Base-by-base conservation (phyloP, 768 basidiomycete genomes). In the Lactarius sanguifluus region DNA sequence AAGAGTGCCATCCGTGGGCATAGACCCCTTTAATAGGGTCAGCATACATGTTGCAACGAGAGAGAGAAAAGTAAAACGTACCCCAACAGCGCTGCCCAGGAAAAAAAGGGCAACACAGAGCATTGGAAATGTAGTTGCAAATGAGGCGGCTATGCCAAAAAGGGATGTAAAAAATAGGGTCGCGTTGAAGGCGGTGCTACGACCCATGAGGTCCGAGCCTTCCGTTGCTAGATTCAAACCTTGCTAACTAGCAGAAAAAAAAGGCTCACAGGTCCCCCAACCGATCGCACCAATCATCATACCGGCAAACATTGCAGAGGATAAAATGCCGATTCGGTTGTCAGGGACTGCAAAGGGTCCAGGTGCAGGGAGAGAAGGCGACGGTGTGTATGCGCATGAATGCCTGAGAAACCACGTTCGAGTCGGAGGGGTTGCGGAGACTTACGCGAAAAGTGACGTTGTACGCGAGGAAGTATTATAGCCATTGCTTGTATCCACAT, bases 1-100 rank as follows among this genome's bases (percentile, higher is more conserved):
- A 4, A 96, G 85, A 0, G 94, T 98, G 7, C 96, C 95, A 71
- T 98, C 96, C 0, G 96, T 98, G 1, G 96, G 96, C 94, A 98
- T 96, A 52, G 93, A 89, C 47, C 95, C 90, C 92, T 95, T 63
- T 20, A 15, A 59, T 40, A 13, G 34, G 5, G 9, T 66, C 13
- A 43, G 20, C n/a, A 25, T 23, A 25, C 32, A 25, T 23, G 25
- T 34, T 25, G 50, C 55, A 52, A n/a, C 16, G 61, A 57, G 15
- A 59, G 20, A 47, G 59, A 57, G 45, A 69, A 59, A 60, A 40
- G 45, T 64, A 52, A 40, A n/a, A 47, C 45, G 78, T 77, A 92
- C 96, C 61, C 96, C 97, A 7, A 99, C 94, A 8, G 96, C 91
- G 62, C 89, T 96, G 4, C 97, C 96, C 1, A 99, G 82, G 54